phyloP scores from a whole-genome alignment of 2,329 filamentous ascomycete species.

The Hypoxylon sp. region DNA sequence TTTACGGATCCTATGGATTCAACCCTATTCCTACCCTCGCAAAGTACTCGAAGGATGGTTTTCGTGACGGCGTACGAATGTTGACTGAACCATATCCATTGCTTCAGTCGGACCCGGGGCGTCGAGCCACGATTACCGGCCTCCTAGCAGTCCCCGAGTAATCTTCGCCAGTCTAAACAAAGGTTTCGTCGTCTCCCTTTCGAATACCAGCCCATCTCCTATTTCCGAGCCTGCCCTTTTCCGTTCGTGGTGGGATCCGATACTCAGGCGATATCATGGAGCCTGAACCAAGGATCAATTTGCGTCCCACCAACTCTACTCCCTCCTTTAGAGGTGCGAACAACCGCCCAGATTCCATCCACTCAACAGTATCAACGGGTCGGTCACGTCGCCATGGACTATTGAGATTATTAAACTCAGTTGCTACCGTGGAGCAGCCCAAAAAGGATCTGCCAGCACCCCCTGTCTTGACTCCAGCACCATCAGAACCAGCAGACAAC shows the following conservation, averaged over 20 bases:
- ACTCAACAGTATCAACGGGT: constrained; percentile 33
- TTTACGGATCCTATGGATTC: constrained; percentile 10
- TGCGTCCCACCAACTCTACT: constrained; percentile 35
- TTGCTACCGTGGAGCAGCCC: constrained; percentile 12
- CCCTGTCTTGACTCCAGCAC: constrained; percentile 37
- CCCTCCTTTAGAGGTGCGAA: constrained; percentile 34
- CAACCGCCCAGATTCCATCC: constrained; percentile 37
- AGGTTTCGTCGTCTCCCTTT: not conserved
- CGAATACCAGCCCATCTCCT: not conserved
- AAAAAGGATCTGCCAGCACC: constrained; percentile 40
- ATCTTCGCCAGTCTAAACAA: not conserved
- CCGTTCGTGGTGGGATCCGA: no score
- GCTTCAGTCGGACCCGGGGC: not conserved
- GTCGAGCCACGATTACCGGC: not conserved
- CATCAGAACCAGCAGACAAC: constrained; percentile 6
- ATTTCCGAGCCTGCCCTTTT: not conserved
- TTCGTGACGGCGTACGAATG: not conserved
- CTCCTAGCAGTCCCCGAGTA: not conserved
- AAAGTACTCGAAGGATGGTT: not conserved
- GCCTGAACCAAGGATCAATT: constrained; percentile 10
- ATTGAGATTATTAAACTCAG: constrained; percentile 40
- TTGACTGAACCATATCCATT: not conserved
- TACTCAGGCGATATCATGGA: constrained; percentile 30
- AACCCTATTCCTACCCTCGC: constrained; percentile 2
- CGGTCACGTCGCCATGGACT: constrained; percentile 37